Conservation (phyloP, 2,329 filamentous ascomycete genomes). For the Hypomyces rosellus region DNA sequence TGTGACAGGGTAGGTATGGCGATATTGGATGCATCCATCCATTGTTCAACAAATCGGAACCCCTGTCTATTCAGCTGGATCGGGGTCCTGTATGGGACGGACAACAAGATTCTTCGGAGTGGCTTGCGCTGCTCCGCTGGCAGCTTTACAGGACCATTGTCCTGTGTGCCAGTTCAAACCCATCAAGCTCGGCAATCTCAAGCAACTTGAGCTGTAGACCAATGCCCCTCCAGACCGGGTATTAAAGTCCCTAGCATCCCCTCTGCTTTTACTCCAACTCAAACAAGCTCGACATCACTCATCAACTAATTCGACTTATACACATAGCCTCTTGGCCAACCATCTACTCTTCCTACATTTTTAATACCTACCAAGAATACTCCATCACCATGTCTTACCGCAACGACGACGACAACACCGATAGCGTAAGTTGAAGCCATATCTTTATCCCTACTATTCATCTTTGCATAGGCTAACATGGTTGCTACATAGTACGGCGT, state of each 20-base stretch:
- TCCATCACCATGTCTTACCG: conserved; percentile 41
- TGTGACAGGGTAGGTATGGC: conserved; percentile 1
- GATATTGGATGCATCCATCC: neutral
- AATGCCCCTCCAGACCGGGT: too few species aligned
- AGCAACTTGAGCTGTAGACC: too few species aligned
- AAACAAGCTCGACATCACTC: too few species aligned
- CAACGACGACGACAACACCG: conserved; percentile 27
- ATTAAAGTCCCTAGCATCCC: too few species aligned
- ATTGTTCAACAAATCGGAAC: neutral
- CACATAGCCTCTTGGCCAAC: too few species aligned
- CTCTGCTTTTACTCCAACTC: too few species aligned
- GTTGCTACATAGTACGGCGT: conserved; percentile 5
- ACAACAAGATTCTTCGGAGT: neutral
- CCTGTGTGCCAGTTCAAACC: too few species aligned
- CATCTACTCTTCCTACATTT: neutral
- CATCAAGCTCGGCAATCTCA: too few species aligned
- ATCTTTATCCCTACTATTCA: neutral
- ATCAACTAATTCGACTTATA: too few species aligned
- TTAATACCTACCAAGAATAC: conserved; percentile 2
- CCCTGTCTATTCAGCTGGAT: conserved; percentile 3
- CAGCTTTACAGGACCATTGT: too few species aligned
- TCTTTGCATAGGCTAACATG: neutral
- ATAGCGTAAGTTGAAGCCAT: conserved; percentile 25
- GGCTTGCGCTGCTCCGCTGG: neutral
- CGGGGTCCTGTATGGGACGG: conserved; percentile 2